phyloP scores from a whole-genome alignment of 768 basidiomycete species.

The Lactarius evosmus region DNA sequence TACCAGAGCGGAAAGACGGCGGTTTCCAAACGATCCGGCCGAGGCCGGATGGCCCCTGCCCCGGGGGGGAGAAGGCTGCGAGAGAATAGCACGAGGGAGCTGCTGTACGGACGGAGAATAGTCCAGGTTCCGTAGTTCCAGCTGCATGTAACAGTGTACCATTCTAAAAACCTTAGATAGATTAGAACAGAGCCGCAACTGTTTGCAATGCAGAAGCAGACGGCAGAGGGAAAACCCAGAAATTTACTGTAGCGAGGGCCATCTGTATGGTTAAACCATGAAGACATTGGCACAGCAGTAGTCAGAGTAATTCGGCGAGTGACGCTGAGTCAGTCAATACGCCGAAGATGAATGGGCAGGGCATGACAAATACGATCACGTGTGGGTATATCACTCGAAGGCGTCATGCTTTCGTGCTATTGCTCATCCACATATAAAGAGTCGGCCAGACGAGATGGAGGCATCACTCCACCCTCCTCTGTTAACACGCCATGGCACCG shows the following conservation, averaged over 20 bases:
- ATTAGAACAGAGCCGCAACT: neutral
- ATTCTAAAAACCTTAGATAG: neutral
- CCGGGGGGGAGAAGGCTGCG: no score
- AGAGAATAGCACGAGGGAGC: no score
- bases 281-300: no score
- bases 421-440: neutral
- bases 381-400: neutral
- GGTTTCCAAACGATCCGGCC: neutral
- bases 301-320: no score
- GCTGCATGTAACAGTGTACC: neutral
- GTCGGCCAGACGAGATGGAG: neutral
- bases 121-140: neutral
- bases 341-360: no score
- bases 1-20: neutral
- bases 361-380: constrained; percentile 4
- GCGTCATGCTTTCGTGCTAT: constrained; percentile 24
- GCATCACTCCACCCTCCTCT: neutral
- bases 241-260: no score
- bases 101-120: no score
- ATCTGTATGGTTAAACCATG: no score
- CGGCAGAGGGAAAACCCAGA: no score
- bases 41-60: neutral
- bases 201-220: no score
- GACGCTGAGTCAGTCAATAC: neutral
- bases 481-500: constrained; percentile 31